Evolutionary conservation across 768 basidiomycete genomes (phyloP).

Genomic region (Auriscalpium microsporum): DNA sequence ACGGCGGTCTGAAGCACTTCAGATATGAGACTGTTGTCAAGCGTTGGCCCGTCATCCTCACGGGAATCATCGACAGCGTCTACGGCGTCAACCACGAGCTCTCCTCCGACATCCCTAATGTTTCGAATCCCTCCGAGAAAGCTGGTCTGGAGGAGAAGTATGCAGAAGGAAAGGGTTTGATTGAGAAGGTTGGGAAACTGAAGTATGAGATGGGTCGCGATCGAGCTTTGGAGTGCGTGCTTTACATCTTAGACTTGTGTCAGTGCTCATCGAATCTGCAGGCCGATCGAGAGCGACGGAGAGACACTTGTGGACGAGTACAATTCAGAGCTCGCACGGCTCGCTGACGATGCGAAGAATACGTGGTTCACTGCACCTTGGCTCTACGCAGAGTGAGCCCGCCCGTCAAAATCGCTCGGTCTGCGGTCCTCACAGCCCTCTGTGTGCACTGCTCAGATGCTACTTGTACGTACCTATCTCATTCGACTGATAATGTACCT

Average conservation of each 20-base stretch:
- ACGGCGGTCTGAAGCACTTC: neutral
- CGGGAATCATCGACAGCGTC: slow-evolving; percentile 68
- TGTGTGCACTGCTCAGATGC: slow-evolving; percentile 37
- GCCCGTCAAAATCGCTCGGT: slow-evolving; percentile 4
- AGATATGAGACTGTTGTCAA: slow-evolving; percentile 75
- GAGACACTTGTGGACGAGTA: slow-evolving; percentile 64
- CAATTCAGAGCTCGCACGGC: slow-evolving; percentile 58
- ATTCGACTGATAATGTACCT: neutral
- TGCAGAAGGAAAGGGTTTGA: slow-evolving; percentile 71
- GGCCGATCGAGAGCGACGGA: slow-evolving; percentile 68
- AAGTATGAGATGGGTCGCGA: slow-evolving; percentile 89
- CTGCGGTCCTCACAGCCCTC: neutral
- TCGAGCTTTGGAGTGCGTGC: slow-evolving; percentile 51
- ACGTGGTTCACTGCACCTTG: slow-evolving; percentile 93
- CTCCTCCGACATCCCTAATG: slow-evolving; percentile 25
- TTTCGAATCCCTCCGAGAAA: slow-evolving; percentile 15
- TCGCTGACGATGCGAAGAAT: slow-evolving; percentile 39
- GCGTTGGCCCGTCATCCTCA: slow-evolving; percentile 82
- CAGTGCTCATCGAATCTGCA: slow-evolving; percentile 21
- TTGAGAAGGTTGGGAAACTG: slow-evolving; percentile 62
- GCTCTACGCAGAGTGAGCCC: slow-evolving; percentile 87
- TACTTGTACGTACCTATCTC: slow-evolving; percentile 42
- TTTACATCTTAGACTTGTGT: neutral
- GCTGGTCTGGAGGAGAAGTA: slow-evolving; percentile 34
- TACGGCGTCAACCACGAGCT: slow-evolving; percentile 61